Evolutionary conservation across 2,329 filamentous ascomycete species (phyloP), one percentile per base, ranked within the genome.

Genomic region (Penicillium freii): DNA sequence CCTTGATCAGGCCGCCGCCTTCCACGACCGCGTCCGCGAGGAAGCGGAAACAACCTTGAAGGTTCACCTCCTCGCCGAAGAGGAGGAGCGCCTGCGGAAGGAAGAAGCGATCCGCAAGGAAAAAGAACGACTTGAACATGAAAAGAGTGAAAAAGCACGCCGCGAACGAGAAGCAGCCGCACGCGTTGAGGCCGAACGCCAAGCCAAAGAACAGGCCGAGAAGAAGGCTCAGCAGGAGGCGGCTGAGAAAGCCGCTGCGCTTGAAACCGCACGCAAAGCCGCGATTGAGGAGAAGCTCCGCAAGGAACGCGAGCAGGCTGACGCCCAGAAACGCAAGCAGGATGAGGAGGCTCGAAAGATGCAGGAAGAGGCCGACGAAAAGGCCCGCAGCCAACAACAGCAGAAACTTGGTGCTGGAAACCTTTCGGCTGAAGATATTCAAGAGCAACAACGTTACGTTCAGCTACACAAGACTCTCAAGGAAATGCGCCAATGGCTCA

Each of bases 381-480:
- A 73, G 54, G 66, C 67, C 15, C 66, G 67, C 39, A 65, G 64
- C 13, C 67, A 72, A 49, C 61, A 62, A n/a, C 68, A 67, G 51
- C 64, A 66, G 29, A 66, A 69, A 42, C 46, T 71, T 27, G 73
- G 73, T 25, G 67, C 58, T 38, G 50, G 57, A 13, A 65, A 65
- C 19, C 63, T 72, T 29, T 71, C 71, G 1, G 58, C 70, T 3
- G 66, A 78, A 36, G 72, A 76, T 34, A 71, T 81, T 55, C 70
- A 72, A 8, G 69, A 76, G 21, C 81, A 84, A 39, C 60, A 74
- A 25, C 75, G 76, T 31, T 85, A 84, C 64, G 67, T 82, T 1
- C 74, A 78, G 23, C 73, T 94, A 27, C 90, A 93, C 68, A 79
- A 84, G 58, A 84, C 83, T 40, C 79, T 95, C 25, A 95, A 87